Evolutionary conservation across 169 alveolate species (phyloP).

Genomic region (Plasmodium gallinaceum): DNA sequence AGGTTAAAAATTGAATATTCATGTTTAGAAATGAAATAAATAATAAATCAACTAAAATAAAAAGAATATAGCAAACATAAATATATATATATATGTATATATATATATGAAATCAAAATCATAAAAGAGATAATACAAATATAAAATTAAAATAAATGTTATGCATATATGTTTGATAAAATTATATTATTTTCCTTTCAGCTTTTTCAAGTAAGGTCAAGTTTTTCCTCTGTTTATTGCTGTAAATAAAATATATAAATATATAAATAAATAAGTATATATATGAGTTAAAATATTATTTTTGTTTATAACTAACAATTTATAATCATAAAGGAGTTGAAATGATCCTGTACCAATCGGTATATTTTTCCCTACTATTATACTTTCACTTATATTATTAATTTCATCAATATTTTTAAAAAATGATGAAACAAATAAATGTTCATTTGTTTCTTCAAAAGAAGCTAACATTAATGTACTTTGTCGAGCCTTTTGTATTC

Average conservation of each 20-base stretch:
- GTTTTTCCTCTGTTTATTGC: slow-evolving; percentile 33
- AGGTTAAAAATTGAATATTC: no score
- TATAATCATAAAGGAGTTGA: slow-evolving; percentile 68
- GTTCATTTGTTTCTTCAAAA: slow-evolving; percentile 99
- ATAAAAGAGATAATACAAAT: no score
- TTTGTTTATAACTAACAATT: slow-evolving; percentile 17
- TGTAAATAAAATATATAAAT: slow-evolving; percentile 2
- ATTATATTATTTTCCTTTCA: slow-evolving; percentile 8
- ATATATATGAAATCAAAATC: background rate
- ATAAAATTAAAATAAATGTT: no score
- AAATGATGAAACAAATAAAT: slow-evolving; percentile 97
- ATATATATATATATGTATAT: background rate
- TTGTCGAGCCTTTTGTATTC: slow-evolving; percentile 97
- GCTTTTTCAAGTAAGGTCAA: slow-evolving; percentile 60
- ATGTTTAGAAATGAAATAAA: background rate
- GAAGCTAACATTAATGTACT: slow-evolving; percentile 98
- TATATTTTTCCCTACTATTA: slow-evolving; percentile 96
- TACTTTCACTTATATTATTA: slow-evolving; percentile 96
- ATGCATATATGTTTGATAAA: background rate
- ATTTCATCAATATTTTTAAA: slow-evolving; percentile 93
- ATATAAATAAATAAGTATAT: background rate
- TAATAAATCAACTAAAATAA: background rate
- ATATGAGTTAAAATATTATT: background rate
- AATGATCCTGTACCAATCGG: slow-evolving; percentile 98
- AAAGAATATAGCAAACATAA: background rate